These are phyloP conservation scores for Backusella morwellensis DNA, from an alignment of 192 early-diverging fungal genomes.

Conservation along the genomic window DNA sequence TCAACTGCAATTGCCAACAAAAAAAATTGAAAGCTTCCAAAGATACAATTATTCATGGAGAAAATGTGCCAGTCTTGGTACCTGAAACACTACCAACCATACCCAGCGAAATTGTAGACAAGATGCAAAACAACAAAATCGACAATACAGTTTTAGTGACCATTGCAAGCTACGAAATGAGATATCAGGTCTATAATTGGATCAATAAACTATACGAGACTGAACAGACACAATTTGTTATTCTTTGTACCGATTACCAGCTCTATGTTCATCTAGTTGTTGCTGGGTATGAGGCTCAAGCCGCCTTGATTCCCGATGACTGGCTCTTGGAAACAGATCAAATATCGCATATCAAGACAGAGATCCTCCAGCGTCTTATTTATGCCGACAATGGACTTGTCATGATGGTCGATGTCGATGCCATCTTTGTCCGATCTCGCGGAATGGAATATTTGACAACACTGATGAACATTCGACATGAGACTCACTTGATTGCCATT, in stretches of 20 bases:
- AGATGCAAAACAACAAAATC: slow-evolving; percentile 5
- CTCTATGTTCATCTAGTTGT: slow-evolving; percentile 18
- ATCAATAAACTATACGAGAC: slow-evolving; percentile 24
- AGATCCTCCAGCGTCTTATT: slow-evolving; percentile 28
- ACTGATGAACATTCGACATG: slow-evolving; percentile 15
- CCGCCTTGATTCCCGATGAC: slow-evolving; percentile 15
- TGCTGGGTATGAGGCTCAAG: slow-evolving; percentile 19
- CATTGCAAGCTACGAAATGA: slow-evolving; percentile 27
- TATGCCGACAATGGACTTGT: slow-evolving; percentile 22
- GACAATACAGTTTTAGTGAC: slow-evolving; percentile 24
- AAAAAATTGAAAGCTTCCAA: not conserved
- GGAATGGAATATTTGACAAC: slow-evolving; percentile 18
- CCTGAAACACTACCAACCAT: slow-evolving; percentile 13
- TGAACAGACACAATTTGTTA: slow-evolving; percentile 18
- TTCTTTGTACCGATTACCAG: slow-evolving; percentile 33
- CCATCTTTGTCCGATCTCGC: slow-evolving; percentile 21
- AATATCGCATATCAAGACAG: slow-evolving; percentile 29
- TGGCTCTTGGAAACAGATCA: slow-evolving; percentile 23
- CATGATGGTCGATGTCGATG: slow-evolving; percentile 30
- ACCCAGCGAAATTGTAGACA: slow-evolving; percentile 6
- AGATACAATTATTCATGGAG: slow-evolving; percentile 5
- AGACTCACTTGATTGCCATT: slow-evolving; percentile 23
- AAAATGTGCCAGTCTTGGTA: slow-evolving; percentile 11
- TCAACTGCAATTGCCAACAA: not conserved
- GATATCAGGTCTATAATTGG: slow-evolving; percentile 35